phyloP scores from a whole-genome alignment of 2,329 filamentous ascomycete genomes.

The Emmonsiellopsis sp. region DNA sequence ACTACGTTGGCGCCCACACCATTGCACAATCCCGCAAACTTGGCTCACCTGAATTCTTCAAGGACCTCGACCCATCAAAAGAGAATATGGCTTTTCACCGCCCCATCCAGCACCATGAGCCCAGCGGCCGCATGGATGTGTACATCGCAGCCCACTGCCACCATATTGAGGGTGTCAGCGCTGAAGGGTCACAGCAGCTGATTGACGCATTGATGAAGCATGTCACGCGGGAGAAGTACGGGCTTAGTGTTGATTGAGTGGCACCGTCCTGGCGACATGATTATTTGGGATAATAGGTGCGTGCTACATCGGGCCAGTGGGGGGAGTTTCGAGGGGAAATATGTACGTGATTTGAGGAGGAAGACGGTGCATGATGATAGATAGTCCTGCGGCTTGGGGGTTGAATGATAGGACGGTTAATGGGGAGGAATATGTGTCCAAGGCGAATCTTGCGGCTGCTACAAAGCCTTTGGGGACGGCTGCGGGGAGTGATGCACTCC shows the following conservation, averaged over 20 bases:
- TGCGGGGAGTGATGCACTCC: not conserved
- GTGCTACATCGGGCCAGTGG: slow-evolving; percentile 46
- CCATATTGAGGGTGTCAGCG: slow-evolving; percentile 39
- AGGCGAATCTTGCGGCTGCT: not conserved
- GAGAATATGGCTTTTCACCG: slow-evolving; percentile 38
- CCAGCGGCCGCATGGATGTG: slow-evolving; percentile 43
- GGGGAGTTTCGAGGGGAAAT: slow-evolving; percentile 42
- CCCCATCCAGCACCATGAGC: slow-evolving; percentile 45
- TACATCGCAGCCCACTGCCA: slow-evolving; percentile 48
- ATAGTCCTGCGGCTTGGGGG: slow-evolving; percentile 34
- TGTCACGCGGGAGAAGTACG: slow-evolving; percentile 40
- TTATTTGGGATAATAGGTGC: slow-evolving; percentile 53
- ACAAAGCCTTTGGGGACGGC: not conserved
- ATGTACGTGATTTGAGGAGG: slow-evolving; percentile 46
- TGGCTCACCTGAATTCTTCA: slow-evolving; percentile 42
- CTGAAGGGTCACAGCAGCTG: slow-evolving; percentile 27
- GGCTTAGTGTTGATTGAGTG: slow-evolving; percentile 41
- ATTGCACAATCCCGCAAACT: slow-evolving; percentile 46
- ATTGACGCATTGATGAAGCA: slow-evolving; percentile 34
- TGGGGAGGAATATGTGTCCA: not conserved
- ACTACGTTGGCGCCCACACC: slow-evolving; percentile 43
- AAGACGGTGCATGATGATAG: slow-evolving; percentile 47
- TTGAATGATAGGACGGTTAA: slow-evolving; percentile 22
- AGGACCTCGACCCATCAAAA: slow-evolving; percentile 33
- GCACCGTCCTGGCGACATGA: slow-evolving; percentile 41